Conservation (phyloP, 371 early-diverging fungal species). For the Apophysomyces sp. region DNA sequence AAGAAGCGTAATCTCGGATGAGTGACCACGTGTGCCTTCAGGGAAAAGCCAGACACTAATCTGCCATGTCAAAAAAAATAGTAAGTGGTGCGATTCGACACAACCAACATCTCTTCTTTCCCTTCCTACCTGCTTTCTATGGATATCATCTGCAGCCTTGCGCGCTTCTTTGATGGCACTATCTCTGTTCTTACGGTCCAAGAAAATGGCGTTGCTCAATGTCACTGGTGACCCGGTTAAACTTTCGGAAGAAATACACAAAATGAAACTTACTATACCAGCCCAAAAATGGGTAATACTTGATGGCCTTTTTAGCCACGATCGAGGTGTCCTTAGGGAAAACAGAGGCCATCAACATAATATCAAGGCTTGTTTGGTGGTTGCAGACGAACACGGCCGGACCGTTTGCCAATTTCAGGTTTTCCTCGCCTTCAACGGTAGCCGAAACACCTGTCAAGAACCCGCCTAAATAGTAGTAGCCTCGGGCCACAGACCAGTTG, state of each 20-base stretch:
- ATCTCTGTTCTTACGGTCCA: constrained; percentile 83
- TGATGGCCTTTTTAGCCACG: constrained; percentile 82
- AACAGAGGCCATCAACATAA: constrained; percentile 69
- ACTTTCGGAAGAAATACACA: background rate
- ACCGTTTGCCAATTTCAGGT: constrained; percentile 39
- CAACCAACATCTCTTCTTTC: background rate
- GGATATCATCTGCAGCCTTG: constrained; percentile 74
- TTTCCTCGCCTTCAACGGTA: constrained; percentile 61
- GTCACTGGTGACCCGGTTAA: constrained; percentile 49
- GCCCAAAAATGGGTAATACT: constrained; percentile 84
- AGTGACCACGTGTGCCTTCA: constrained; percentile 91
- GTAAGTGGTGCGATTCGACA: background rate
- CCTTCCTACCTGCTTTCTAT: constrained; percentile 65
- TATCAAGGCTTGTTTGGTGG: constrained; percentile 87
- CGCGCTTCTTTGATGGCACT: constrained; percentile 80
- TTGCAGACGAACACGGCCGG: constrained; percentile 80
- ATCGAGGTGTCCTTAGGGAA: constrained; percentile 74
- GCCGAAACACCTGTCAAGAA: constrained; percentile 57
- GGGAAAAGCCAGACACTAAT: constrained; percentile 88
- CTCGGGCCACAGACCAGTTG: constrained; percentile 64
- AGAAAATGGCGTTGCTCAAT: constrained; percentile 80
- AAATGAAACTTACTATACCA: constrained; percentile 73
- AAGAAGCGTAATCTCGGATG: constrained; percentile 68
- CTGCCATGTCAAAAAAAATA: constrained; percentile 23
- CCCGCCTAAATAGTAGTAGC: constrained; percentile 49